Evolutionary conservation across 306 rosid genomes (phyloP), one percentile per base, ranked within the genome.

Genomic region (Ceratonia siliqua): DNA sequence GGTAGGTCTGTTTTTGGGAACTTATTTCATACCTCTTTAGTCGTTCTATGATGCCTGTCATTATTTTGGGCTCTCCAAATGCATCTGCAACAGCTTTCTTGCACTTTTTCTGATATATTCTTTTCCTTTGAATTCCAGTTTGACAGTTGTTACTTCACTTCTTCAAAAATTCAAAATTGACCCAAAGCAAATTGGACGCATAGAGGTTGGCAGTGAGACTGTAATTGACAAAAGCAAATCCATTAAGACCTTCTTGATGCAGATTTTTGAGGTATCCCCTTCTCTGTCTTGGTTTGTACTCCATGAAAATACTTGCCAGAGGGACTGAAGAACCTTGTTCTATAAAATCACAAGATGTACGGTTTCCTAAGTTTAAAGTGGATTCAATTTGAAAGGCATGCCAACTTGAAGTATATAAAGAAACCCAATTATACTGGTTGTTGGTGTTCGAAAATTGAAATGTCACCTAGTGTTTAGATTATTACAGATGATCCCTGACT

Each of bases 191-290:
- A 89, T 90, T 77, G 98, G 94, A 57, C 92, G 96, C 42, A 69
- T 92, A 73, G 98, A 92, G 83, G 98, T 92, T 49, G 98, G 98
- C 30, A 92, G 94, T 61, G 94, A 90, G 80, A 92, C 92, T 72
- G 95, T 90, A 77, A 90, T 93, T 67, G 95, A 90, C 88, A 93
- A 93, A 74, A 93, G 98, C 93, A 93, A 93, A 78, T 93, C 97
- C 42, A 90, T 93, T 50, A 90, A 90, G 88, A 90, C 96, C 75
- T 90, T 93, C 87, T 80, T 90, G 79, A 90, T 90, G 96, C 89
- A 83, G 80, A 73, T 83, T 61, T 90, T 93, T 79, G 91, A 93
- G 98, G 96, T 92, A 85, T 69, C 50, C 24, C 17, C n/a, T 62
- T 77, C 46, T 52, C 24, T 46, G 64, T 52, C 28, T 15, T 41